Evolutionary conservation across 768 basidiomycete genomes (phyloP), one percentile per base, ranked within the genome.

Genomic region (Epithele typhae): DNA sequence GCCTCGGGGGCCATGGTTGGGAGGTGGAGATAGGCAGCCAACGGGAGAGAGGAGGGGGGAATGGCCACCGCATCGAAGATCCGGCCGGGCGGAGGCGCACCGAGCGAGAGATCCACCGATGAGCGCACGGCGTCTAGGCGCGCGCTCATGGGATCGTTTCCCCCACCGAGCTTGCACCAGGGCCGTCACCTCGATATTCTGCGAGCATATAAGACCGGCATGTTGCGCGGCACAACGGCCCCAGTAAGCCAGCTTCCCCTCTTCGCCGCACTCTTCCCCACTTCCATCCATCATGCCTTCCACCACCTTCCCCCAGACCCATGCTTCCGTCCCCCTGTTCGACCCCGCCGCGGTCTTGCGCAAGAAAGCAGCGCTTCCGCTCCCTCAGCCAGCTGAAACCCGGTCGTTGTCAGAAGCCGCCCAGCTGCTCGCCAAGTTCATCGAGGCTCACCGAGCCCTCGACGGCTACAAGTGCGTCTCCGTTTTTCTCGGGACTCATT

Each of bases 391-490:
- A 3, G 22, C 39, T 3, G 12, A n/a, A 9, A 39, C 17, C 35
- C n/a, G n/a, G n/a, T 43, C 12, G 37, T 38, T 18, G 11, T 43
- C 12, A n/a, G 14, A 30, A 7, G 8, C 52, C 19, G 39, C 59
- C 3, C 60, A 68, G 17, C 66, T 87, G 40, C 59, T 88, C 40
- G 56, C 69, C 8, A 73, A 72, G 24, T 90, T 86, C 60, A 61
- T 85, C 40, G 69, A 74, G 6, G 78, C 80, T 18, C 68, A 73
- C 58, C 72, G 71, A 55, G 84, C 88, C 38, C 77, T 88, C 23
- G 76, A 85, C 53, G 57, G 59, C 15, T 81, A 84, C 72, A 80
- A 73, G 85, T 87, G 39, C 35, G 35, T 36, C 27, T 30, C 8
- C 7, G 17, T 6, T 36, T 17, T 14, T 36, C 35, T n/a, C n/a